These are phyloP conservation scores for Capillidium heterosporum DNA, from an alignment of 371 early-diverging fungal species.

Conservation along the genomic window DNA sequence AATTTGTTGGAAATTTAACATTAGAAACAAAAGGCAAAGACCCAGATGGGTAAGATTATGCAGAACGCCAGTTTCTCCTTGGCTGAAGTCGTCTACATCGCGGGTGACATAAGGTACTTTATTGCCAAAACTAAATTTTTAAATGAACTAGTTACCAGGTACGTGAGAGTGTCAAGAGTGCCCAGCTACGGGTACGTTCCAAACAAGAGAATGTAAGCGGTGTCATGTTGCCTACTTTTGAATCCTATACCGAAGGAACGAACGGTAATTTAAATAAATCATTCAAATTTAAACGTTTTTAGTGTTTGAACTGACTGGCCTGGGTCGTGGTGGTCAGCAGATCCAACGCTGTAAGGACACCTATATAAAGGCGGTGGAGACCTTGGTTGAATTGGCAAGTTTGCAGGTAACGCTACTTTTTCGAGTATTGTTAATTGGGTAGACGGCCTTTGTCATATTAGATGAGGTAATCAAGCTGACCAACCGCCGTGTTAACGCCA, in stretches of 20 bases:
- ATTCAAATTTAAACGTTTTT: neutral
- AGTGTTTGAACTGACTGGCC: slow-evolving; percentile 90
- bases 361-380: slow-evolving; percentile 84
- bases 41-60: slow-evolving; percentile 92
- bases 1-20: neutral
- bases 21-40: slow-evolving; percentile 36
- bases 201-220: slow-evolving; percentile 95
- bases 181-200: slow-evolving; percentile 78
- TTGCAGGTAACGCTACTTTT: slow-evolving; percentile 45
- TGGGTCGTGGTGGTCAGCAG: slow-evolving; percentile 96
- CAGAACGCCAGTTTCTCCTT: slow-evolving; percentile 95
- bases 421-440: too few species aligned
- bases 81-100: slow-evolving; percentile 92
- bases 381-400: slow-evolving; percentile 89
- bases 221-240: slow-evolving; percentile 87
- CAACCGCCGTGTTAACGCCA: slow-evolving; percentile 98
- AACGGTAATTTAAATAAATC: slow-evolving; percentile 36
- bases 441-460: slow-evolving; percentile 89
- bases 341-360: slow-evolving; percentile 86
- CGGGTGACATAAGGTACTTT: slow-evolving; percentile 83
- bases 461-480: slow-evolving; percentile 98
- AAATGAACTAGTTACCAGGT: slow-evolving; percentile 57
- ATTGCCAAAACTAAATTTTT: neutral
- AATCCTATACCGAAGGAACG: slow-evolving; percentile 61
- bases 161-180: slow-evolving; percentile 78